Conservation (phyloP, 768 basidiomycete genomes). For the Tricholoma flavovirens region DNA sequence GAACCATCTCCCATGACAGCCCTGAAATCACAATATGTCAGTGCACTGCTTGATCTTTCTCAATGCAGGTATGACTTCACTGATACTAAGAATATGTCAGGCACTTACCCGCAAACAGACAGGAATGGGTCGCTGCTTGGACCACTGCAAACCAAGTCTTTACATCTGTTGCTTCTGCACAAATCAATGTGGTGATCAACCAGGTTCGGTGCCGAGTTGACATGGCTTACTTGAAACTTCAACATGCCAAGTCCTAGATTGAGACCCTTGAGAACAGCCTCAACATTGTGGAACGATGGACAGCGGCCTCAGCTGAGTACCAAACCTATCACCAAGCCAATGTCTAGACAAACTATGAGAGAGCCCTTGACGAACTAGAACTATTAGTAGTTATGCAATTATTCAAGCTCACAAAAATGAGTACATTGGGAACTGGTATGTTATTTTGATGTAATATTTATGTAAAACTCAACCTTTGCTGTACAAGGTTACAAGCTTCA, state of each 20-base stretch:
- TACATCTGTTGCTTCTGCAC: neutral
- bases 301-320: no score
- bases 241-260: neutral
- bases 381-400: constrained; percentile 15
- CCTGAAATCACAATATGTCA: constrained; percentile 3
- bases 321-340: no score
- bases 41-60: neutral
- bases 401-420: constrained; percentile 9
- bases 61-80: constrained; percentile 1
- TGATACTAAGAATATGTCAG: neutral
- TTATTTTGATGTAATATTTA: no score
- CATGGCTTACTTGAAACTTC: neutral
- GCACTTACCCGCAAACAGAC: neutral
- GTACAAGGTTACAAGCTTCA: no score
- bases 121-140: constrained; percentile 3
- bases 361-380: constrained; percentile 17
- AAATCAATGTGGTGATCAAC: neutral
- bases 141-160: neutral
- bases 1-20: neutral
- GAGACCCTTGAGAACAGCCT: neutral
- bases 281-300: no score
- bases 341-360: constrained; percentile 7
- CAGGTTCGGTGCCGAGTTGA: neutral
- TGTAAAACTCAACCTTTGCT: no score
- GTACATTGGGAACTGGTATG: no score